These are phyloP conservation scores for Alternaria novae-zelandiae DNA, from an alignment of 2,329 filamentous ascomycete genomes.

Conservation along the genomic window DNA sequence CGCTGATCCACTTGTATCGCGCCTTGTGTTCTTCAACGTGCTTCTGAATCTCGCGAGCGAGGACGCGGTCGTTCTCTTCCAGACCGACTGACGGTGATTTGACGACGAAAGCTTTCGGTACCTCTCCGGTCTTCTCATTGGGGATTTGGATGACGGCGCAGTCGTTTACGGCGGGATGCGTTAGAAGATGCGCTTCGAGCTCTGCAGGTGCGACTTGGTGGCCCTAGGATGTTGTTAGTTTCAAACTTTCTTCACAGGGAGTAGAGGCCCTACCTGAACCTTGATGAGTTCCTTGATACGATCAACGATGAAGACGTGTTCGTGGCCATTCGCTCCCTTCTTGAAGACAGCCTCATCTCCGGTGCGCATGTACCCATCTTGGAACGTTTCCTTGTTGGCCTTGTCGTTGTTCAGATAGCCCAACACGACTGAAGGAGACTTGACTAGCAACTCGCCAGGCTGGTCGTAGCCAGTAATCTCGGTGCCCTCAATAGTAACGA, in stretches of 20 bases:
- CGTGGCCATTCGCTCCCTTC: conserved; percentile 66
- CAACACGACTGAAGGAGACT: conserved; percentile 69
- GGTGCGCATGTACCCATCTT: conserved; percentile 78
- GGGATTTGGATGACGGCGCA: conserved; percentile 79
- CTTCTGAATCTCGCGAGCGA: conserved; percentile 61
- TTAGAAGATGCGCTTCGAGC: conserved; percentile 78
- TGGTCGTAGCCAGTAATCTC: conserved; percentile 70
- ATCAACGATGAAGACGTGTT: conserved; percentile 87
- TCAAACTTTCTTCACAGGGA: not conserved
- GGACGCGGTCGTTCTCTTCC: conserved; percentile 58
- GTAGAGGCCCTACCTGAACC: conserved; percentile 66
- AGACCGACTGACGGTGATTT: conserved; percentile 60
- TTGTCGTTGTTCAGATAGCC: conserved; percentile 88
- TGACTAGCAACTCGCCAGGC: conserved; percentile 77
- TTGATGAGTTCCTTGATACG: conserved; percentile 81
- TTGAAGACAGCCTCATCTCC: conserved; percentile 74
- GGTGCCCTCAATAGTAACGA: conserved; percentile 71
- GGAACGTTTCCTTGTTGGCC: conserved; percentile 81
- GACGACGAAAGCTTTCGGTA: conserved; percentile 69
- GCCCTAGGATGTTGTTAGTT: conserved; percentile 58
- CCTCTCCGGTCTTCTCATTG: conserved; percentile 65
- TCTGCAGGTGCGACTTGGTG: conserved; percentile 84
- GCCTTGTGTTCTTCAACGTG: conserved; percentile 68
- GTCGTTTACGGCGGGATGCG: conserved; percentile 77
- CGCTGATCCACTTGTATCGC: conserved; percentile 67